Evolutionary conservation across 169 alveolate species (phyloP), one percentile per base, ranked within the genome.

Genomic region (Cryptosporidium meleagridis): DNA sequence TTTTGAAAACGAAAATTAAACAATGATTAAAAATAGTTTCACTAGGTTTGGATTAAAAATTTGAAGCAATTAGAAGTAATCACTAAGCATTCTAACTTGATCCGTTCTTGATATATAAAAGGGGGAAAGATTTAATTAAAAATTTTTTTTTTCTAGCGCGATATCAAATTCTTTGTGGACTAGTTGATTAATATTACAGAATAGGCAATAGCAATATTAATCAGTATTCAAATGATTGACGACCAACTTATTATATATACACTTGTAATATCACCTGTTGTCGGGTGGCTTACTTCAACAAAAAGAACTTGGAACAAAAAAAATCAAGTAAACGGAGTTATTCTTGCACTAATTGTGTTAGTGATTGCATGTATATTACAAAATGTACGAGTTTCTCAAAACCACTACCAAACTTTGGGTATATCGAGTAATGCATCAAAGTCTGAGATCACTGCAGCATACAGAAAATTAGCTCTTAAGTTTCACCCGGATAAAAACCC

Each of bases 401-500:
- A 96, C 87, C 93, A 93, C 75, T 96, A 95, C 65, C 91, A 91
- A 59, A 85, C 91, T 5, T 85, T 96, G 73, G 97, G 97, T 8
- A 87, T 96, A 41, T 37, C 94, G 1, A 58, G 93, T 41, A 92
- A 92, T 26, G 97, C 98, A 1, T 61, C 97, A 39, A 94, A 93
- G 59, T 91, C 96, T 39, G 96, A 95, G 52, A 96, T 97, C 26
- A 96, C 97, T 80, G 84, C 92, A n/a, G 96, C 97, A 51, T 97
- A 95, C 87, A 96, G 96, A 85, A 96, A 95, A 86, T 85, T 97
- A 53, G 99, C 99, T 4, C 93, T 96, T 65, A 92, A 94, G 80
- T 96, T 94, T 70, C 99, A 97, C 75, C 99, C 99, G 33, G 99
- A 97, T 92, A 95, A 95, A 80, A 96, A 96, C 86, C 84, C 96